Conservation (phyloP, 2,329 filamentous ascomycete genomes). For the Nigrospora osmanthi region DNA sequence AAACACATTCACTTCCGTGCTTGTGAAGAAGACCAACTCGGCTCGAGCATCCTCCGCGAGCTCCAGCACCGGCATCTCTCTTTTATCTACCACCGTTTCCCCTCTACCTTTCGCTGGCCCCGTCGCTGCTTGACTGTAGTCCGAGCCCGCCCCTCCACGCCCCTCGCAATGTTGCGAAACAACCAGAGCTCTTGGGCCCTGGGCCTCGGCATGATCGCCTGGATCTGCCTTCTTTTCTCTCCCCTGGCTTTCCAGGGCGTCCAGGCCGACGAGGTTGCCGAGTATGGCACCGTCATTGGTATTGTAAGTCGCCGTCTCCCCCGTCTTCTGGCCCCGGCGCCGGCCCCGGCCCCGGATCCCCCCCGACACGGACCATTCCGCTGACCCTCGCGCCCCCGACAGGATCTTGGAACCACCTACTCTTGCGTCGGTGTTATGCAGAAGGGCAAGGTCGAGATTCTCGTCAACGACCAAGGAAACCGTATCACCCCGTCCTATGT, state of each 20-base stretch:
- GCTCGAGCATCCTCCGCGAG: too few species aligned
- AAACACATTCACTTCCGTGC: too few species aligned
- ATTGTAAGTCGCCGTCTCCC: slow-evolving; percentile 51
- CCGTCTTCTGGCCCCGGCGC: not conserved
- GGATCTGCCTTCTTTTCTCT: slow-evolving; percentile 82
- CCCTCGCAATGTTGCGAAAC: slow-evolving; percentile 39
- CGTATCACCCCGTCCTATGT: slow-evolving; percentile 94
- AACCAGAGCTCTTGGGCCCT: slow-evolving; percentile 64
- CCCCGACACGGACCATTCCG: not conserved
- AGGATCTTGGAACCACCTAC: slow-evolving; percentile 82
- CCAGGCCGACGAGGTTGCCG: slow-evolving; percentile 64
- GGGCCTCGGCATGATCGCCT: slow-evolving; percentile 83
- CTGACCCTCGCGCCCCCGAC: not conserved
- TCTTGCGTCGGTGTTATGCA: slow-evolving; percentile 94
- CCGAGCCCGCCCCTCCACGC: not conserved
- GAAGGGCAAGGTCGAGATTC: slow-evolving; percentile 89
- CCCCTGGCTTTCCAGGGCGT: slow-evolving; percentile 79
- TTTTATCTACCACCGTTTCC: too few species aligned
- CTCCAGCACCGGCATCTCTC: too few species aligned
- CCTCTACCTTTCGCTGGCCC: too few species aligned
- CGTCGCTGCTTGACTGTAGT: too few species aligned
- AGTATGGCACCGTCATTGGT: slow-evolving; percentile 85
- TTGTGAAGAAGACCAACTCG: too few species aligned
- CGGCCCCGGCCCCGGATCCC: not conserved
- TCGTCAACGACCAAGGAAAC: slow-evolving; percentile 95